Evolutionary conservation across 2,329 filamentous ascomycete genomes (phyloP).

Genomic region (Aspergillus puulaauensis): DNA sequence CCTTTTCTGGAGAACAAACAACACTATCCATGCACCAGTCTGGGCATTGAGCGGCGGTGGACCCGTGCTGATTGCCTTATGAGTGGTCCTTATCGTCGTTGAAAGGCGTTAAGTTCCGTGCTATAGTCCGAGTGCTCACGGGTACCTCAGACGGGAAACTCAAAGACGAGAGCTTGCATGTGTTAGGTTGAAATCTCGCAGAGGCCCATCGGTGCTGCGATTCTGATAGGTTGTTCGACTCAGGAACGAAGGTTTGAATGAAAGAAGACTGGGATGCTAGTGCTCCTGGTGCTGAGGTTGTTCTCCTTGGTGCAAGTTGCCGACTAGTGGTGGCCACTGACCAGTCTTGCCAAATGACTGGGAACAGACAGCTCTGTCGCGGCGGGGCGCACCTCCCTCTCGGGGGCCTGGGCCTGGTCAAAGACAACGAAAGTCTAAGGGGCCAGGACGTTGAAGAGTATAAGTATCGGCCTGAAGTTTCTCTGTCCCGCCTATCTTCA

Average conservation of each 20-base stretch:
- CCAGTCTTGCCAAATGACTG: not conserved
- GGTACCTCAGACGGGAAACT: not conserved
- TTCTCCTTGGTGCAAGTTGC: not conserved
- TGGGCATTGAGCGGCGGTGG: conserved; percentile 1
- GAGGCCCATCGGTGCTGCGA: not conserved
- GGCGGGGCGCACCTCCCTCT: not conserved
- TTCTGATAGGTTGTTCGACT: conserved; percentile 4
- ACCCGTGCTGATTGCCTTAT: not conserved
- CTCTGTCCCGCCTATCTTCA: not conserved
- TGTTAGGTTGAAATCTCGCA: not conserved
- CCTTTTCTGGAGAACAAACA: not conserved
- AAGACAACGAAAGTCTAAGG: not conserved
- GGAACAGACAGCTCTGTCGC: not conserved
- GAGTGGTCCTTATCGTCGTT: not conserved
- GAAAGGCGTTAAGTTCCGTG: not conserved
- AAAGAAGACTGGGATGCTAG: not conserved
- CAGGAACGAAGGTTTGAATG: conserved; percentile 1
- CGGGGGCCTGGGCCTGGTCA: not conserved
- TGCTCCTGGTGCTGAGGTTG: not conserved
- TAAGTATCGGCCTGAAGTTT: conserved; percentile 9
- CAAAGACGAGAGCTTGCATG: conserved; percentile 1
- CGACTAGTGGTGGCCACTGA: not conserved
- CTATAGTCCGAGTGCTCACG: not conserved
- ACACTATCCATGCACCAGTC: conserved; percentile 5
- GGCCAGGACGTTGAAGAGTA: not conserved